phyloP scores from a whole-genome alignment of 225 moss, liverwort and hornwort species.

The Ulota crispa region DNA sequence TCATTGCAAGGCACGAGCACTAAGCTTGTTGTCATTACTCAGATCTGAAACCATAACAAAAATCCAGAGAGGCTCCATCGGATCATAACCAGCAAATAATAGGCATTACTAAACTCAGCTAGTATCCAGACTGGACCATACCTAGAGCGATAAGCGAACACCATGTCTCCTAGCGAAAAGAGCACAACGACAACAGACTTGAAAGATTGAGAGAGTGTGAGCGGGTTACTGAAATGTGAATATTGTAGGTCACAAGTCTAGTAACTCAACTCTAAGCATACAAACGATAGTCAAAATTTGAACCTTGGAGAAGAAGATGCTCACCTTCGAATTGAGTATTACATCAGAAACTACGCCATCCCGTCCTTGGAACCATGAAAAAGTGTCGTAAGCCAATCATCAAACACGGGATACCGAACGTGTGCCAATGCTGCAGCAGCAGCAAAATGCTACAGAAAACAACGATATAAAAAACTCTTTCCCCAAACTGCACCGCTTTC shows the following conservation, averaged over 20 bases:
- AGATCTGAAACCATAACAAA: background rate
- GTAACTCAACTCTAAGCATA: background rate
- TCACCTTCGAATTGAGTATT: slow-evolving; percentile 1
- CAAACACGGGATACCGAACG: background rate
- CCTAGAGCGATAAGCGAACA: background rate
- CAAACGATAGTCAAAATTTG: background rate
- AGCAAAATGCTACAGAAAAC: background rate
- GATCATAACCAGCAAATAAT: no score
- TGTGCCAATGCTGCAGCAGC: background rate
- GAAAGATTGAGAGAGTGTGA: no score
- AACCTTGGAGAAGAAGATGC: background rate
- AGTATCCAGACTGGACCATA: background rate
- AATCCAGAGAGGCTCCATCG: no score
- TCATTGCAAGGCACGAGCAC: background rate
- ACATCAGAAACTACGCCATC: background rate
- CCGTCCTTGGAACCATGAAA: background rate
- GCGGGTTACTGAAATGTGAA: no score
- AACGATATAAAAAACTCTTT: background rate
- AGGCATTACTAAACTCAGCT: background rate
- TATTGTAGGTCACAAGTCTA: background rate
- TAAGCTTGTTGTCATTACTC: background rate
- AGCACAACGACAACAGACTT: no score
- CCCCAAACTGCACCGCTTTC: background rate
- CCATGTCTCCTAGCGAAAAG: no score
- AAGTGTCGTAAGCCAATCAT: background rate